Conservation (phyloP, 2,329 filamentous ascomycete genomes). For the Teratosphaeria zuluensis region DNA sequence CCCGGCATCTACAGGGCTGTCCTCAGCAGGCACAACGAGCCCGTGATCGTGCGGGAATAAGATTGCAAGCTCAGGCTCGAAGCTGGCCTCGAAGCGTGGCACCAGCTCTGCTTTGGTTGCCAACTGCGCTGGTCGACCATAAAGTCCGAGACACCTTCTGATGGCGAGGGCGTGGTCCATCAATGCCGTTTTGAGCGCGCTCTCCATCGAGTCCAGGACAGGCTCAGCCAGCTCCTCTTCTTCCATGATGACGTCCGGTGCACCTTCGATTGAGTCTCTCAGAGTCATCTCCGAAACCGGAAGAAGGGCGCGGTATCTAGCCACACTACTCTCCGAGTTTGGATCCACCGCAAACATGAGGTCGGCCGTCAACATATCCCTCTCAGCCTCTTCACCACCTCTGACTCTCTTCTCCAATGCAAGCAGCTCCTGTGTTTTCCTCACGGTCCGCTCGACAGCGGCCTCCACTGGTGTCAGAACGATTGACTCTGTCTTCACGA, state of each 20-base stretch:
- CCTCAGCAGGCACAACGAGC: slow-evolving; percentile 2
- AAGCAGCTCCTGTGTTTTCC: slow-evolving; percentile 80
- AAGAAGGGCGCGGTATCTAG: slow-evolving; percentile 65
- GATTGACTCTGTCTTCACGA: slow-evolving; percentile 58
- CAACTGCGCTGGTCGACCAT: slow-evolving; percentile 53
- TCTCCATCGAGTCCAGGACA: slow-evolving; percentile 51
- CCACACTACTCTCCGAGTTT: slow-evolving; percentile 64
- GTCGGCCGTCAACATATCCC: slow-evolving; percentile 62
- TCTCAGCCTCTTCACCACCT: slow-evolving; percentile 48
- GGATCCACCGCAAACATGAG: slow-evolving; percentile 68
- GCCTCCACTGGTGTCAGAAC: slow-evolving; percentile 68
- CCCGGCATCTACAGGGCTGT: not conserved
- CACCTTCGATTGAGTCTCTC: slow-evolving; percentile 30
- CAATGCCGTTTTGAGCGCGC: slow-evolving; percentile 72
- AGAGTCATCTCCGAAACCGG: slow-evolving; percentile 37
- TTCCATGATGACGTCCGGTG: slow-evolving; percentile 13
- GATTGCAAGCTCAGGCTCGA: slow-evolving; percentile 32
- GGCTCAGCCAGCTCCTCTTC: slow-evolving; percentile 29
- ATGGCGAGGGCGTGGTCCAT: slow-evolving; percentile 84
- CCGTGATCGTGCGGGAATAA: slow-evolving; percentile 28
- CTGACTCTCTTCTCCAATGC: slow-evolving; percentile 61
- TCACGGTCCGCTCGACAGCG: slow-evolving; percentile 79
- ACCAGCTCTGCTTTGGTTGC: slow-evolving; percentile 29
- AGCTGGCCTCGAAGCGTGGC: slow-evolving; percentile 35
- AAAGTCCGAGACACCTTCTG: slow-evolving; percentile 63